Conservation (phyloP, 495 filamentous ascomycete genomes). For the Xylaria telfairii region DNA sequence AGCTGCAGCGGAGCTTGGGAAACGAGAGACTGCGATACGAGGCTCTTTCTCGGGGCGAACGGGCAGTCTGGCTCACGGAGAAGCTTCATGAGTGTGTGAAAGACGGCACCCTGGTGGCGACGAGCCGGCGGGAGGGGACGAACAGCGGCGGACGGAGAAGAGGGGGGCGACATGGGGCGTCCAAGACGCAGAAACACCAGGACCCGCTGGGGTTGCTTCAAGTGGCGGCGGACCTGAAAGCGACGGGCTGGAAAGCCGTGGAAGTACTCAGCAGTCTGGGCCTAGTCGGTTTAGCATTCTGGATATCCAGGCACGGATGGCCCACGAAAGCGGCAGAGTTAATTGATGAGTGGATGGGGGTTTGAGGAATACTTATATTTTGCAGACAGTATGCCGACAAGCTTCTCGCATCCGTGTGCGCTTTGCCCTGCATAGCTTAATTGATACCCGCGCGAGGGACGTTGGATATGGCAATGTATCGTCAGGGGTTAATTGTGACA, state of each 20-base stretch:
- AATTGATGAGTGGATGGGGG: slow-evolving; percentile 35
- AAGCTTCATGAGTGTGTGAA: slow-evolving; percentile 74
- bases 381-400: background rate
- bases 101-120: slow-evolving; percentile 68
- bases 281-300: slow-evolving; percentile 73
- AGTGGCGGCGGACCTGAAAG: slow-evolving; percentile 70
- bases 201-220: slow-evolving; percentile 81
- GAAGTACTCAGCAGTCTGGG: slow-evolving; percentile 80
- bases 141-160: slow-evolving; percentile 19
- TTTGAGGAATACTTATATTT: background rate
- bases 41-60: slow-evolving; percentile 70
- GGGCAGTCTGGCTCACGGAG: slow-evolving; percentile 80
- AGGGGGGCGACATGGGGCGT: slow-evolving; percentile 24
- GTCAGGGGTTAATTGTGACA: background rate
- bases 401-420: background rate
- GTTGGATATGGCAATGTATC: background rate
- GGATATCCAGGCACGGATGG: slow-evolving; percentile 52
- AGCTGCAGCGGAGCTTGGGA: slow-evolving; percentile 82
- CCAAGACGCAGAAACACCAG: slow-evolving; percentile 51
- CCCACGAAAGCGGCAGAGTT: slow-evolving; percentile 30
- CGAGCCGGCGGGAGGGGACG: slow-evolving; percentile 26
- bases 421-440: background rate
- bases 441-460: background rate
- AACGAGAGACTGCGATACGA: slow-evolving; percentile 83
- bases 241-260: slow-evolving; percentile 71